Base-by-base conservation (phyloP, 23 red algal genomes). In the Rhodosorus marinus region DNA sequence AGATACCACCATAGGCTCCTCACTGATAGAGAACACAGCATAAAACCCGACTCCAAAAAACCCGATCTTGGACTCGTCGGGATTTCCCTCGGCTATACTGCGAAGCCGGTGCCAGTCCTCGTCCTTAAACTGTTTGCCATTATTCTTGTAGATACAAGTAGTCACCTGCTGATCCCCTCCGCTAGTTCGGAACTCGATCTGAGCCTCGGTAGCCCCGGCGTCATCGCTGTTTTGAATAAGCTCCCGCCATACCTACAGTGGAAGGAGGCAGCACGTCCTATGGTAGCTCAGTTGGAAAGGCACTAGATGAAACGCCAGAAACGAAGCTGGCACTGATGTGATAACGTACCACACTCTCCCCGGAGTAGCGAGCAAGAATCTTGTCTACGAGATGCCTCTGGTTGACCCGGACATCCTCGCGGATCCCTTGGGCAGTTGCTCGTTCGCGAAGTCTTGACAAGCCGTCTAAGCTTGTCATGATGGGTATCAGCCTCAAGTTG, bases 171-270 rank as follows among this genome's bases (percentile, higher is more conserved):
- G 31, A 7, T 47, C 20, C 26, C 31, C 52, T 26, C 53, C 26
- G 53, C 5, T 2, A 8, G 78, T 64, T 14, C 59, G 56, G 19
- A 83, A 72, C 29, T 46, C 36, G 33, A 83, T 46, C 11, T 63
- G 61, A 28, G 66, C 66, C 7, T 31, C 36, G 28, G 40, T 30
- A 0, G 78, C 78, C 26, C 59, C 46, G 14, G 78, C 78, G 66
- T 83, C 78, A 34, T 83, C 70, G 11, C 54, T 62, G 29, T 83
- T 83, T 35, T 83, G 78, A 8, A 72, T 52, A 3, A 83, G 48
- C 59, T 83, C 78, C 31, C 78, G 67, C 52, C 74, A 83, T 0
- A 70, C 53, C 8, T 67, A 50, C 33, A 53, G 49, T 6, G 66
- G 58, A 1, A n/a, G n/a, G n/a, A n/a, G n/a, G n/a, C n/a, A n/a